phyloP scores from a whole-genome alignment of 352 stramenopile species.

The Phytopythium ostracodes region DNA sequence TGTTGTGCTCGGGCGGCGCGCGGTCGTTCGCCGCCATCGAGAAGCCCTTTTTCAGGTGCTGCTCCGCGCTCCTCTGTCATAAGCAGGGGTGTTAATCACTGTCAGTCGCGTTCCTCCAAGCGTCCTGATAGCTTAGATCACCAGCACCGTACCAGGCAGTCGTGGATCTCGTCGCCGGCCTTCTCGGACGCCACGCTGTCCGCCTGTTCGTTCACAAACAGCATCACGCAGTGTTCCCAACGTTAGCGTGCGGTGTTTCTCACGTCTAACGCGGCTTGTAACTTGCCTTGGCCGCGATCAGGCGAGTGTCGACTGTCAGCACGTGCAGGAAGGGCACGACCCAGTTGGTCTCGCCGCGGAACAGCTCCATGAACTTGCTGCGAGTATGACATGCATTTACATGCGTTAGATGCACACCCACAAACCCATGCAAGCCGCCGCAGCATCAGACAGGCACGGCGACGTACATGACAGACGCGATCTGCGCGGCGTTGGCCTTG shows the following conservation, averaged over 20 bases:
- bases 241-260: too few relatives aligned
- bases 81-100: neutral
- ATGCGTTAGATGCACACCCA: neutral
- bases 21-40: slow-evolving; percentile 84
- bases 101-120: too few relatives aligned
- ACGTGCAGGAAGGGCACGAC: slow-evolving; percentile 80
- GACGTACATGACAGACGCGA: slow-evolving; percentile 64
- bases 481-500: slow-evolving; percentile 64
- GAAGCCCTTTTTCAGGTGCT: slow-evolving; percentile 86
- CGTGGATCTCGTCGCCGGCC: slow-evolving; percentile 68
- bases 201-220: slow-evolving; percentile 29
- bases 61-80: slow-evolving; percentile 58
- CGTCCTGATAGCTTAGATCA: neutral
- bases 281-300: slow-evolving; percentile 56
- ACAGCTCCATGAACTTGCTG: slow-evolving; percentile 83
- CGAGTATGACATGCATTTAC: too few relatives aligned
- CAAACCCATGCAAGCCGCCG: neutral
- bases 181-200: slow-evolving; percentile 60
- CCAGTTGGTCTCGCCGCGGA: slow-evolving; percentile 82
- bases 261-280: too few relatives aligned
- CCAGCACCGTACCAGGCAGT: slow-evolving; percentile 42
- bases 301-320: slow-evolving; percentile 72
- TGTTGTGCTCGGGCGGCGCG: slow-evolving; percentile 72
- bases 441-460: neutral
- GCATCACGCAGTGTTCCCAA: neutral